These are phyloP conservation scores for Blumeriella jaapii DNA, from an alignment of 2,329 filamentous ascomycete species.

Conservation along the genomic window DNA sequence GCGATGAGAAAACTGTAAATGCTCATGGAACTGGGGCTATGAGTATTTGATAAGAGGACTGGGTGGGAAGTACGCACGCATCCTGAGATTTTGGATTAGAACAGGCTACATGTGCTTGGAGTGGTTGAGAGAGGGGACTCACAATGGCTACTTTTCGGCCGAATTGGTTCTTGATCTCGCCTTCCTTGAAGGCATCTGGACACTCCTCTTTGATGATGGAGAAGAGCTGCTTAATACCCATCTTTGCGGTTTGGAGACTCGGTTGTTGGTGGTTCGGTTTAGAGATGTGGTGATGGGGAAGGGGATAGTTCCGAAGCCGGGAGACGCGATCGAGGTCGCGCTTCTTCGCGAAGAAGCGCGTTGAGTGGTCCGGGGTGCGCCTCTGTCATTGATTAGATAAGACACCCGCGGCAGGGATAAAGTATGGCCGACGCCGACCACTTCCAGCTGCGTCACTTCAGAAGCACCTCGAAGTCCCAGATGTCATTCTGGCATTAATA, in stretches of 20 bases:
- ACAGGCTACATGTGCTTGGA: slow-evolving; percentile 4
- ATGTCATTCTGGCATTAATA: too few relatives aligned
- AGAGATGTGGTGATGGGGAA: neutral
- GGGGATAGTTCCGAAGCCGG: slow-evolving; percentile 2
- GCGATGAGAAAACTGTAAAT: slow-evolving; percentile 98
- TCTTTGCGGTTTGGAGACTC: slow-evolving; percentile 28
- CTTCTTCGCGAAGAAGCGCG: slow-evolving; percentile 13
- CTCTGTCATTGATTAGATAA: neutral
- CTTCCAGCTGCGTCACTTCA: too few relatives aligned
- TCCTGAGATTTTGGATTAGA: slow-evolving; percentile 34
- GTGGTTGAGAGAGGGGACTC: slow-evolving; percentile 30
- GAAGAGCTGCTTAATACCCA: slow-evolving; percentile 64
- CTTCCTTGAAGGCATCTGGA: slow-evolving; percentile 89
- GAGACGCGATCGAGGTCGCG: slow-evolving; percentile 17
- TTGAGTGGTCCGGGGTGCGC: slow-evolving; percentile 13
- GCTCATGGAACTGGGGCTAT: slow-evolving; percentile 68
- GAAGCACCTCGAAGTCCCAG: too few relatives aligned
- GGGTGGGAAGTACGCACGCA: slow-evolving; percentile 33
- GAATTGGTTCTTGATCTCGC: slow-evolving; percentile 98
- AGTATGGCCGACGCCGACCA: too few relatives aligned
- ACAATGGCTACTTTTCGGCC: slow-evolving; percentile 97
- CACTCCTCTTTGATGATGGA: slow-evolving; percentile 82
- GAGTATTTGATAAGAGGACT: slow-evolving; percentile 10
- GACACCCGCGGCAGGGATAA: too few relatives aligned
- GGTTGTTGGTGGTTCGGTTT: slow-evolving; percentile 1